A percentile compares a stretch with the other conserved stretches of the same genome.
Conservation (phyloP, 768 basidiomycete genomes). For the Suillus clintonianus region DNA sequence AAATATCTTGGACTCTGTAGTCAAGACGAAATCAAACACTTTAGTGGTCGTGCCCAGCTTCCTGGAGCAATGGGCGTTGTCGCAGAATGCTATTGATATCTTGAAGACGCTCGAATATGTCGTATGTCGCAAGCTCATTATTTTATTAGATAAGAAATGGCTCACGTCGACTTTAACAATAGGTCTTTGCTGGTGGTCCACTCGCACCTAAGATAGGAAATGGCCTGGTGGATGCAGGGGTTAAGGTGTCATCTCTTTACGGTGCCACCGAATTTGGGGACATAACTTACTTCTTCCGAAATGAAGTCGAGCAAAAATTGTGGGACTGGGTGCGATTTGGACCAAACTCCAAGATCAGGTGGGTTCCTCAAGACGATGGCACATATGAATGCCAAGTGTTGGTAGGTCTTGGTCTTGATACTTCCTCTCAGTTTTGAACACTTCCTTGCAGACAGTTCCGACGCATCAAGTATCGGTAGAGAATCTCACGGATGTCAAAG, state of each 20-base stretch:
- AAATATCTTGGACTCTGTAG: slow-evolving; percentile 20
- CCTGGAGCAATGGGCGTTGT: slow-evolving; percentile 25
- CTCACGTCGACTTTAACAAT: not conserved
- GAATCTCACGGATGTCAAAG: slow-evolving; percentile 38
- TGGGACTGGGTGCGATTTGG: slow-evolving; percentile 37
- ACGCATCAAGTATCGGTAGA: slow-evolving; percentile 31
- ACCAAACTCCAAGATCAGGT: slow-evolving; percentile 27
- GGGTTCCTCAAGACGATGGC: slow-evolving; percentile 37
- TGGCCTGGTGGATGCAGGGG: slow-evolving; percentile 33
- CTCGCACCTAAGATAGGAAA: slow-evolving; percentile 39
- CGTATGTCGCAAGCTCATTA: slow-evolving; percentile 12
- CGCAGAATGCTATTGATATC: slow-evolving; percentile 15
- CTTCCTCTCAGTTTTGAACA: not conserved
- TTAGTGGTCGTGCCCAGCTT: slow-evolving; percentile 23
- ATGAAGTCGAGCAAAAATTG: slow-evolving; percentile 23
- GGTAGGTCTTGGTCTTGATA: slow-evolving; percentile 21
- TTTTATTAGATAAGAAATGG: not conserved
- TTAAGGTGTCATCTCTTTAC: slow-evolving; percentile 34
- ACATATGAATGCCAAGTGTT: slow-evolving; percentile 41
- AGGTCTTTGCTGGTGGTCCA: slow-evolving; percentile 40
- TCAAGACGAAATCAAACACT: slow-evolving; percentile 12
- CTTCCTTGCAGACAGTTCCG: slow-evolving; percentile 22
- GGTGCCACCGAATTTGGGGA: slow-evolving; percentile 41
- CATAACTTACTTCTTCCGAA: slow-evolving; percentile 13
- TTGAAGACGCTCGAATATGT: slow-evolving; percentile 19